Conservation (phyloP, 352 stramenopile species). For the Phytophthora syringae region DNA sequence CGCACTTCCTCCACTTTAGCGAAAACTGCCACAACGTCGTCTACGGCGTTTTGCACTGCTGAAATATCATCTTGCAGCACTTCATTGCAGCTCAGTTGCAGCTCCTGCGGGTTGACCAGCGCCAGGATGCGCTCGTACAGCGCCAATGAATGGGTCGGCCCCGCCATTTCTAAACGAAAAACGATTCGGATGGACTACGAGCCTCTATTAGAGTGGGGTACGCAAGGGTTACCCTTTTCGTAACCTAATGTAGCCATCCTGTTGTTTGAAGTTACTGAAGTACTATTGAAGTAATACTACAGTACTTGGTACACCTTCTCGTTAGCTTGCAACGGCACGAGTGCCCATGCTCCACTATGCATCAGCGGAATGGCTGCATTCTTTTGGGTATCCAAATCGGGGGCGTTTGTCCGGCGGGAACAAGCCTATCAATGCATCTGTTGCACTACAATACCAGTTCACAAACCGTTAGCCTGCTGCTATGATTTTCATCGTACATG, state of each 20-base stretch:
- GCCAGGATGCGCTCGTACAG: conserved; percentile 38
- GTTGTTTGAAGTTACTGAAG: no score
- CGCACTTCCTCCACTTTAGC: conserved; percentile 34
- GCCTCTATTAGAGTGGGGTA: no score
- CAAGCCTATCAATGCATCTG: conserved; percentile 12
- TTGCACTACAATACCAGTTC: conserved; percentile 1
- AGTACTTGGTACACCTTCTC: no score
- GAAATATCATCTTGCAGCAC: conserved; percentile 22
- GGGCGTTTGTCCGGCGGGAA: conserved; percentile 19
- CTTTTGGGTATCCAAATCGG: conserved; percentile 8
- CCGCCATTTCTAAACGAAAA: background rate
- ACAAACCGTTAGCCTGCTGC: background rate
- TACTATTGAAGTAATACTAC: no score
- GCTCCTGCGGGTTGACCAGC: conserved; percentile 22
- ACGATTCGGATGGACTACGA: conserved; percentile 16
- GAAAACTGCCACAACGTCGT: conserved; percentile 8
- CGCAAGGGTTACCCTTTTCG: no score
- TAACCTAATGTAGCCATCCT: no score
- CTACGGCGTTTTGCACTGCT: conserved; percentile 2
- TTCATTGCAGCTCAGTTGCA: conserved; percentile 28
- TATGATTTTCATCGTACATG: background rate
- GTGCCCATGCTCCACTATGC: background rate
- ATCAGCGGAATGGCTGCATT: background rate
- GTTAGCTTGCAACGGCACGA: no score
- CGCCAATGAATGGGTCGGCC: conserved; percentile 5